Evolutionary conservation across 2,329 filamentous ascomycete species (phyloP).

Genomic region (Ophiostoma fasciatum): DNA sequence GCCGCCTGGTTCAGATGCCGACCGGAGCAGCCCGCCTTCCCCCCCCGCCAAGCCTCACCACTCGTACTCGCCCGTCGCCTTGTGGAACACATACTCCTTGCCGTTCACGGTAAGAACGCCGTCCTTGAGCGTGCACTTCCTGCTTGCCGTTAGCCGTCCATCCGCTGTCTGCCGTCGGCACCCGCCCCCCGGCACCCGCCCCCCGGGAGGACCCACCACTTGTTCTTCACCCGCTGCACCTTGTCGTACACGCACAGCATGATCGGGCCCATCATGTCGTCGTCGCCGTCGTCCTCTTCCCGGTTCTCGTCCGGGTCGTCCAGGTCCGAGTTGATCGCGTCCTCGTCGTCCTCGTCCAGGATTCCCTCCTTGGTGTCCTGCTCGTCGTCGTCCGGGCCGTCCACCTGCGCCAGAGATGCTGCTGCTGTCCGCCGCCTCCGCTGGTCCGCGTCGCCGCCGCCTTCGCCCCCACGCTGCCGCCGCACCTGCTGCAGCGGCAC

Average conservation of each 20-base stretch:
- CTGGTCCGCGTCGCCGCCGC: slow-evolving; percentile 12
- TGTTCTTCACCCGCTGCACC: slow-evolving; percentile 98
- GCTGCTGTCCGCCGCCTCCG: background rate
- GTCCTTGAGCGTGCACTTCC: slow-evolving; percentile 97
- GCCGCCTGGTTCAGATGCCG: no score
- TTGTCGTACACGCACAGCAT: slow-evolving; percentile 99
- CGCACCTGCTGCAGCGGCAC: slow-evolving; percentile 47
- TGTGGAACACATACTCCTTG: slow-evolving; percentile 96
- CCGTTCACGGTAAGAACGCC: slow-evolving; percentile 86
- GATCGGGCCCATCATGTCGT: slow-evolving; percentile 70
- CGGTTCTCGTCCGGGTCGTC: slow-evolving; percentile 84
- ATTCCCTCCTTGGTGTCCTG: slow-evolving; percentile 45
- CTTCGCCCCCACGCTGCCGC: slow-evolving; percentile 5
- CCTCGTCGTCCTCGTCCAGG: slow-evolving; percentile 66
- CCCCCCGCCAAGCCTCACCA: no score
- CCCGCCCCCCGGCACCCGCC: background rate
- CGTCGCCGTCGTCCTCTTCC: slow-evolving; percentile 74
- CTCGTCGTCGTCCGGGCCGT: slow-evolving; percentile 44
- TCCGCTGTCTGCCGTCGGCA: background rate
- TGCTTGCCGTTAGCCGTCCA: no score
- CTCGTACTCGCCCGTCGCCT: slow-evolving; percentile 92
- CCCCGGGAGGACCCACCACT: slow-evolving; percentile 47
- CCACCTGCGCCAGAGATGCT: slow-evolving; percentile 28
- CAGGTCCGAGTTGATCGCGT: slow-evolving; percentile 96
- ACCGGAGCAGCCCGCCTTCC: no score